Percentiles rank a stretch among this genome's conserved stretches.
phyloP scores from a whole-genome alignment of 106 monocot genomes.

The Apostasia shenzhenica region DNA sequence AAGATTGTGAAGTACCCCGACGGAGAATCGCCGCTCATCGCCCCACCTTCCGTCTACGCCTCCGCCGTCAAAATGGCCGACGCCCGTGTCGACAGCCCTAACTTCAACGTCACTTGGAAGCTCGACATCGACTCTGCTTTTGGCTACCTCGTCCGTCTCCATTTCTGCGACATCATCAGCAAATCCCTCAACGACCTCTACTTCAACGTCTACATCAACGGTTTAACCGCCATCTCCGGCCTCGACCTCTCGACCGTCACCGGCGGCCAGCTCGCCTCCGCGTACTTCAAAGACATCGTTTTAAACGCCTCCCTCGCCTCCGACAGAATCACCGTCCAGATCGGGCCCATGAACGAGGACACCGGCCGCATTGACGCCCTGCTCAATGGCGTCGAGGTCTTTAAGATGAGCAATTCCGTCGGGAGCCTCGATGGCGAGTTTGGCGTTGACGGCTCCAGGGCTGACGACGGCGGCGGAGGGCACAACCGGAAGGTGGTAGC shows the following conservation, averaged over 20 bases:
- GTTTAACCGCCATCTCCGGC: constrained; percentile 7
- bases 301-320: constrained; percentile 9
- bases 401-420: constrained; percentile 46
- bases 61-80: constrained; percentile 7
- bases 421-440: constrained; percentile 34
- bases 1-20: background rate
- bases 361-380: constrained; percentile 16
- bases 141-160: constrained; percentile 40
- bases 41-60: background rate
- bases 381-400: constrained; percentile 27
- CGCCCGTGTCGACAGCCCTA: background rate
- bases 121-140: constrained; percentile 31
- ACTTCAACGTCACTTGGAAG: constrained; percentile 58
- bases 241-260: constrained; percentile 32
- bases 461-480: background rate
- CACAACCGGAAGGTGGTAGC: constrained; percentile 7
- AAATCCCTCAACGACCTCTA: constrained; percentile 11
- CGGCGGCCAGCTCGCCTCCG: constrained; percentile 9
- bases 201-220: constrained; percentile 42
- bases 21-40: constrained; percentile 2
- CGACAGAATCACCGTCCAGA: constrained; percentile 16
- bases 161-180: constrained; percentile 71
- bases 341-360: constrained; percentile 6
- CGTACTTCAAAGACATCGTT: constrained; percentile 28
- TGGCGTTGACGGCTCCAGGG: constrained; percentile 3